Evolutionary conservation across 139 green algal species (phyloP).

Genomic region (Chlorella sp.): DNA sequence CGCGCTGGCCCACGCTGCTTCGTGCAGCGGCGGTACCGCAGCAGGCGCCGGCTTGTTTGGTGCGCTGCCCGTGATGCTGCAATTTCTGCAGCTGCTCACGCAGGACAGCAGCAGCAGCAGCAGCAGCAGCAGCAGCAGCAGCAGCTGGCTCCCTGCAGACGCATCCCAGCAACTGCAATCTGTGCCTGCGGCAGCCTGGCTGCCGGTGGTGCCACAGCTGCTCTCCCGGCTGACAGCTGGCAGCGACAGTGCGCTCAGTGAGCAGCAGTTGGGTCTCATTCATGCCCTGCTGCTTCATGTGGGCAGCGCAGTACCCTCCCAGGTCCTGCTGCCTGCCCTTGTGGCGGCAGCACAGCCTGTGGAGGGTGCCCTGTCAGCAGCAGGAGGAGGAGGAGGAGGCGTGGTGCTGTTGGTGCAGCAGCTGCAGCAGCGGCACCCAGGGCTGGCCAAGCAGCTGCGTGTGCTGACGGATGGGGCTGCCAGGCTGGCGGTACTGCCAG

Average conservation of each 20-base stretch:
- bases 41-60: background rate
- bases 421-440: constrained; percentile 10
- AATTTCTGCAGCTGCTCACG: background rate
- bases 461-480: constrained; percentile 49
- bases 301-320: constrained; percentile 49
- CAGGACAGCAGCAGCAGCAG: background rate
- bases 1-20: background rate
- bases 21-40: background rate
- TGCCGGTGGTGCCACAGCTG: constrained; percentile 65
- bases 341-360: constrained; percentile 34
- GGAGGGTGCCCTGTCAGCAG: background rate
- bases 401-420: background rate
- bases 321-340: constrained; percentile 70
- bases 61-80: background rate
- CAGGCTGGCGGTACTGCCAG: constrained; percentile 62
- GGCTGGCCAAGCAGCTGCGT: constrained; percentile 19
- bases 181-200: constrained; percentile 55
- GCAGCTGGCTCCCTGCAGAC: background rate
- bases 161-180: background rate
- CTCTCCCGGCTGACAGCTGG: constrained; percentile 55
- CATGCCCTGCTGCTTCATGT: constrained; percentile 43
- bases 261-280: background rate
- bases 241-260: background rate
- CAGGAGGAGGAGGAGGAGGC: constrained; percentile 47
- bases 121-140: background rate